Percentiles rank a stretch among this genome's conserved stretches.
These are phyloP conservation scores for Beta lomatogona DNA, from an alignment of 179 eudicot genomes.

Conservation along the genomic window DNA sequence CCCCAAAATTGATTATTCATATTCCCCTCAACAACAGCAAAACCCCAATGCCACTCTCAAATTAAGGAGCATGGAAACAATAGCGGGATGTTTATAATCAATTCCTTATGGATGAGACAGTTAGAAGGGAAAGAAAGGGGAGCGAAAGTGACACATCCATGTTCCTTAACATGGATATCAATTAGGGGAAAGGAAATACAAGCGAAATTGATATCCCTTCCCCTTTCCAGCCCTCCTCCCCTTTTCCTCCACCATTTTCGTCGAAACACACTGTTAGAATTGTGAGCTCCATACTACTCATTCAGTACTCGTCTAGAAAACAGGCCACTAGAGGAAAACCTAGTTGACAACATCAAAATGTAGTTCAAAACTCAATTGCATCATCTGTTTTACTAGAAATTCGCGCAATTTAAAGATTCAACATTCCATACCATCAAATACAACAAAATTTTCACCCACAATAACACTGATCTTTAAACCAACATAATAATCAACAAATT, in stretches of 20 bases:
- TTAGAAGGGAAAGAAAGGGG: neutral
- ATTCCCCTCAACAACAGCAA: neutral
- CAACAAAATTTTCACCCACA: neutral
- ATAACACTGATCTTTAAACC: neutral
- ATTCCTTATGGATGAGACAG: neutral
- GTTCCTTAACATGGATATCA: neutral
- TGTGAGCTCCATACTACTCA: neutral
- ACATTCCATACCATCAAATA: no score
- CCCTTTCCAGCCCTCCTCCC: neutral
- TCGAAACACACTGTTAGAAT: neutral
- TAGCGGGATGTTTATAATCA: neutral
- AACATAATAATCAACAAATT: neutral
- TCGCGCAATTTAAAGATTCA: no score
- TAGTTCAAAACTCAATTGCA: neutral
- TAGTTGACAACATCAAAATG: neutral
- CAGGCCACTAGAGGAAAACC: neutral
- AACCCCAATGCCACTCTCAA: neutral
- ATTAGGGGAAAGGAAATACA: no score
- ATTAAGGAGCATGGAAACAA: neutral
- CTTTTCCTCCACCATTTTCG: neutral
- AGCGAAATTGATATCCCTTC: neutral
- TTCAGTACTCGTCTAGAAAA: neutral
- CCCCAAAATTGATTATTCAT: neutral
- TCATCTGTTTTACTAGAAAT: neutral
- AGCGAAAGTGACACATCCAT: neutral